phyloP scores from a whole-genome alignment of 176 grass and related monocot genomes.

The bread wheat (Triticum aestivum) region IWGSC_CS_RefSeq_v2.1 NC_057813.1:48486373-48486872 shows the following conservation, averaged over 20 bases:
- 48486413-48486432: background rate
- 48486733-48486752: background rate
- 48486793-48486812: too few relatives aligned
- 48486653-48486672: too few relatives aligned
- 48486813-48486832: background rate
- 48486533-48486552: background rate
- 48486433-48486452: background rate
- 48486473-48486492: background rate
- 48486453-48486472: background rate
- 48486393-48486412: background rate
- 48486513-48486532: background rate
- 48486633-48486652: background rate
- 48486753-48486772: too few relatives aligned
- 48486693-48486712: background rate
- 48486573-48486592: background rate
- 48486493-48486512: background rate
- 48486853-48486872: background rate
- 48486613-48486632: background rate
- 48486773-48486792: too few relatives aligned
- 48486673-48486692: background rate
- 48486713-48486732: background rate
- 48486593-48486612: background rate
- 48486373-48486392: background rate
- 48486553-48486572: background rate
- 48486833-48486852: background rate